Evolutionary conservation across 75 land plant genomes (phyloP), one percentile per base, ranked within the genome.

Genomic region (Chamaecyparis obtusa): DNA sequence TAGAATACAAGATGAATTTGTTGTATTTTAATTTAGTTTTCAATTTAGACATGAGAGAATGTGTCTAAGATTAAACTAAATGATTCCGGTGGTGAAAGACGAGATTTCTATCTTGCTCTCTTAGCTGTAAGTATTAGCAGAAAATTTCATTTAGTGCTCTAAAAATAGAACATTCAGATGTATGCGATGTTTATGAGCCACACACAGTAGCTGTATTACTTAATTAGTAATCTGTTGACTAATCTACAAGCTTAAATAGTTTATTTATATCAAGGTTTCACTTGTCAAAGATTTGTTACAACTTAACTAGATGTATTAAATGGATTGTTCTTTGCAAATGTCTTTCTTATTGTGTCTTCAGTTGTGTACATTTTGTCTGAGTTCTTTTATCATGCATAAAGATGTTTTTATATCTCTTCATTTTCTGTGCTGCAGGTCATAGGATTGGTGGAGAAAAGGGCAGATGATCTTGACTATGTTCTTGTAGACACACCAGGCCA

Each of bases 401-500:
- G 24, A 64, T 64, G 7, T 24, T 64, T n/a, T 74, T 74, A 24
- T 74, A 32, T 33, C 30, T 46, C 7, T 88, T 71, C 72, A n/a
- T 49, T 83, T 19, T 11, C 77, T 81, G 41, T 79, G 33, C 13
- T 87, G 11, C 87, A 98, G 99, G 99, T 98, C 48, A 84, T 98
- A 87, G 93, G 93, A 41, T 81, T 97, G 75, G 94, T 98, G 89
- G 99, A 98, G 89, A 94, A 88, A 80, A 90, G 99, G 85, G 97
- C 97, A 88, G 94, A 93, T 85, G 95, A 98, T 76, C 93, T 98
- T 85, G 99, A 98, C 87, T 96, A 97, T 89, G 99, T 98, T 54
- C 92, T 98, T 85, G 97, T 98, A 30, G 99, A 98, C 88, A 98
- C 99, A 32, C 99, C 99, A 64, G 99, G 99, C 49, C 99, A 98